Base-by-base conservation (phyloP, 2,329 filamentous ascomycete genomes). In the Trichoderma citrinoviride region DNA sequence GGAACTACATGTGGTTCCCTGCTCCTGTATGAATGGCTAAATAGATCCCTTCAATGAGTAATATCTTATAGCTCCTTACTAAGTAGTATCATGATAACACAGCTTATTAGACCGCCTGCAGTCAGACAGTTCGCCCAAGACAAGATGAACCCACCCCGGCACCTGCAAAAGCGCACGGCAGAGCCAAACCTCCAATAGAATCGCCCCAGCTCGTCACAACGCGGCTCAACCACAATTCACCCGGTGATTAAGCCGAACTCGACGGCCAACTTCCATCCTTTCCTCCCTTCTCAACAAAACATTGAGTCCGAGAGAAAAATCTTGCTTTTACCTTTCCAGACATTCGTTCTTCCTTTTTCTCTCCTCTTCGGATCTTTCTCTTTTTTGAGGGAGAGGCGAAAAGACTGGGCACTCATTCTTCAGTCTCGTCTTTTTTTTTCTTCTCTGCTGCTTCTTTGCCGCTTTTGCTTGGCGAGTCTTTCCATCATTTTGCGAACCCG, bases 171-270 rank as follows among this genome's bases (percentile, higher is more conserved):
- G 10, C 14, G 33, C 21, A 29, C 27, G 49, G 25, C 27, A 33
- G 17, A 27, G 25, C 17, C 25, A 33, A 60, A 50, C 64, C 43
- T 65, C 64, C 64, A 60, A 65, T 65, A 50, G 23, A 53, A 55
- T 61, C 55, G 63, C 56, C 41, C 41, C 63, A 55, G 43, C 41
- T 53, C 56, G 63, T 65, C 63, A 65, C 63, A 50, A 64, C 33
- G 41, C 44, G 41, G 52, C 40, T 65, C 37, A 23, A 53, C 43
- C 40, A 19, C 25, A 62, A 41, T 56, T 66, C 44, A 58, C 40
- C 55, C 56, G 65, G 56, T 58, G 44, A 57, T 66, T 57, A 56
- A 55, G 64, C 50, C 41, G 61, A 15, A 49, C 10, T 61, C 64
- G 46, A 55, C 57, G 43, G 37, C 23, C 49, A 27, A 14, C 29